phyloP scores from a whole-genome alignment of 2,329 filamentous ascomycete species.

The Pseudocercospora crystallina region DNA sequence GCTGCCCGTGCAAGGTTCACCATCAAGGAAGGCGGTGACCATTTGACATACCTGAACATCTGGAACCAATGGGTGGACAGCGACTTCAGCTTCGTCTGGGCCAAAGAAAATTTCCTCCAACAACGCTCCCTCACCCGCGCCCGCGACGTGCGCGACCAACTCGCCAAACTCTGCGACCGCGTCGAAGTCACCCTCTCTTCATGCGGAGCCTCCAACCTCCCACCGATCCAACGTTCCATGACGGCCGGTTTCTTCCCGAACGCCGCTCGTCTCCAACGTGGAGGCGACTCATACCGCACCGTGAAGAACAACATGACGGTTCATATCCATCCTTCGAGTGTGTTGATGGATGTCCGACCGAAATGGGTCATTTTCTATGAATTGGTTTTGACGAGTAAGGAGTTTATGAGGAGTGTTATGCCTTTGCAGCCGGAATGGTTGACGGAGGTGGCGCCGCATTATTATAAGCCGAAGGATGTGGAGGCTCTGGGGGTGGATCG shows the following conservation, averaged over 20 bases:
- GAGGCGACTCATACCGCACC: conserved; percentile 84
- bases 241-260: conserved; percentile 94
- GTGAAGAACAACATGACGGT: conserved; percentile 88
- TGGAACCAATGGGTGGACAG: conserved; percentile 95
- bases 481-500: conserved; percentile 74
- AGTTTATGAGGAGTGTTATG: conserved; percentile 88
- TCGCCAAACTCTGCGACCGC: conserved; percentile 87
- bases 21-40: conserved; percentile 85
- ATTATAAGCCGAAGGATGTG: conserved; percentile 87
- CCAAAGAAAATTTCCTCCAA: conserved; percentile 90
- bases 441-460: conserved; percentile 87
- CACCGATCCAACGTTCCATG: conserved; percentile 82
- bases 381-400: conserved; percentile 77
- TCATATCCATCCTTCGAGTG: conserved; percentile 85
- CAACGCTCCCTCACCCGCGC: conserved; percentile 85
- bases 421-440: conserved; percentile 84
- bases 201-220: conserved; percentile 68
- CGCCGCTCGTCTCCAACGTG: conserved; percentile 77
- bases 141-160: conserved; percentile 87
- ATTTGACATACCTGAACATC: conserved; percentile 83
- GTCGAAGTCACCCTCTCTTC: conserved; percentile 74
- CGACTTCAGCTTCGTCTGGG: conserved; percentile 85
- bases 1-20: conserved; percentile 86
- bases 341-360: conserved; percentile 75
- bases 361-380: conserved; percentile 89